These are phyloP conservation scores for Pichia membranifaciens DNA, from an alignment of 805 yeast genomes.

Conservation along the genomic window DNA sequence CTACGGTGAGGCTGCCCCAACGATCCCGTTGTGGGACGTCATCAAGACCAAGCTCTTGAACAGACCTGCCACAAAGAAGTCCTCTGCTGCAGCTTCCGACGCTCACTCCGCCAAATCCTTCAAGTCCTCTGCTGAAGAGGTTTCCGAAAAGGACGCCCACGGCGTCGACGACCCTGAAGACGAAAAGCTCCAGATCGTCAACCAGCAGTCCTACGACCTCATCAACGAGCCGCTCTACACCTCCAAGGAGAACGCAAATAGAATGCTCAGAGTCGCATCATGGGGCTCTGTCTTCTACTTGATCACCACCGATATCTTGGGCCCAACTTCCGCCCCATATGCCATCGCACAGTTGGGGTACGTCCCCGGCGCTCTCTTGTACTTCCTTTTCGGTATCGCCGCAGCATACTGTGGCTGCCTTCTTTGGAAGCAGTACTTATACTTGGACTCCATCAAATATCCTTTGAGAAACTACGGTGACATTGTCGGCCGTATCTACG, in stretches of 20 bases:
- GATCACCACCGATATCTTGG: conserved; percentile 44
- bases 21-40: conserved; percentile 7
- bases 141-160: too few relatives aligned
- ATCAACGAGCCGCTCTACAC: conserved; percentile 5
- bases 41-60: conserved; percentile 6
- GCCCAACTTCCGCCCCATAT: conserved; percentile 43
- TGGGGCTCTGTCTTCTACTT: conserved; percentile 36
- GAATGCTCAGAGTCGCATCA: conserved; percentile 9
- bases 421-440: conserved; percentile 32
- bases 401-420: conserved; percentile 40
- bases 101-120: too few relatives aligned
- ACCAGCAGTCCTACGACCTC: not conserved
- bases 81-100: too few relatives aligned
- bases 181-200: not conserved
- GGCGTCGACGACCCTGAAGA: too few relatives aligned
- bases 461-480: conserved; percentile 41
- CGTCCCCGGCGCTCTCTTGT: conserved; percentile 40
- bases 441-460: conserved; percentile 37
- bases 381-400: conserved; percentile 34
- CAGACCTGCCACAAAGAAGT: not conserved
- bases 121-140: too few relatives aligned
- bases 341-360: conserved; percentile 40
- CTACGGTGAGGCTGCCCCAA: conserved; percentile 9
- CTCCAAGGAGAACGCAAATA: conserved; percentile 10
- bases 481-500: conserved; percentile 35